Conservation (phyloP, 495 filamentous ascomycete genomes). For the Penicillium cinerascens region DNA sequence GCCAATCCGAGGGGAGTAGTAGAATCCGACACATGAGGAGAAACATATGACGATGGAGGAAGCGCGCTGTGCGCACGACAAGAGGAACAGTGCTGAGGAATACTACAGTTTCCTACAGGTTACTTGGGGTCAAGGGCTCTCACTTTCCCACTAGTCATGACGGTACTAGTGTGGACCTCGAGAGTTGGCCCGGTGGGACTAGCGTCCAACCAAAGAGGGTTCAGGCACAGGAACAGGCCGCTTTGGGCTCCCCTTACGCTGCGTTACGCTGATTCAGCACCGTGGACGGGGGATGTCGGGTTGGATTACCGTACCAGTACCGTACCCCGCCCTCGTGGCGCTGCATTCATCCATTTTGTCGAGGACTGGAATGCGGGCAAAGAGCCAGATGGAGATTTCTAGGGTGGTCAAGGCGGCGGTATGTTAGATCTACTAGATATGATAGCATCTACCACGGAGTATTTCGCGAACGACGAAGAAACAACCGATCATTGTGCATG, state of each 20-base stretch:
- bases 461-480: background rate
- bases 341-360: background rate
- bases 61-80: conserved; percentile 15
- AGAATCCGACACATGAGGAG: background rate
- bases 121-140: background rate
- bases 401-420: background rate
- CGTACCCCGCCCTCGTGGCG: conserved; percentile 6
- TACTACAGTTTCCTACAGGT: background rate
- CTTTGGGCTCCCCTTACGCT: conserved; percentile 3
- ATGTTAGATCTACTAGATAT: background rate
- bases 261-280: background rate
- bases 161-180: background rate
- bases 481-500: background rate
- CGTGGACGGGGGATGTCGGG: background rate
- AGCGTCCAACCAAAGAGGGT: conserved; percentile 7
- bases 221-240: conserved; percentile 17
- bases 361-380: background rate
- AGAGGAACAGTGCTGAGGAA: too few species aligned
- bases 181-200: background rate
- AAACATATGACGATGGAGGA: background rate
- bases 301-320: conserved; percentile 8
- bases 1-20: background rate
- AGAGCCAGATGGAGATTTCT: background rate
- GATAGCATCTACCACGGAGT: background rate
- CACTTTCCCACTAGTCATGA: background rate